Evolutionary conservation across 768 basidiomycete species (phyloP), one percentile per base, ranked within the genome.

Genomic region (Amanita rimosa): DNA sequence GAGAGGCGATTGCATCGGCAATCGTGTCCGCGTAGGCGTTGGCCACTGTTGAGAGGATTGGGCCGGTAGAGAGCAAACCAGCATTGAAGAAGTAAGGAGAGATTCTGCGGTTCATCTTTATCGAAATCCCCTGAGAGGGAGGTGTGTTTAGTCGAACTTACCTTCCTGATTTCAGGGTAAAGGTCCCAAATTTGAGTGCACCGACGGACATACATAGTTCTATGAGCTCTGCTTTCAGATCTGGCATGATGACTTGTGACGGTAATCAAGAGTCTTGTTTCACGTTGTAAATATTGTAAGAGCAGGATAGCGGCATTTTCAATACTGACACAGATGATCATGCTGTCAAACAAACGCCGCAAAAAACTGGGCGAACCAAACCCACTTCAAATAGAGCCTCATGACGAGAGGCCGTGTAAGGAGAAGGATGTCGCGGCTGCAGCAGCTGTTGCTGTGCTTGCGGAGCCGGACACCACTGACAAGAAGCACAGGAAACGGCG

Each of bases 1-100:
- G 29, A 2, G 64, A 54, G 10, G 60, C 49, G 29, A 71, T 66
- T 0, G 85, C 75, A 17, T 69, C 64, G 10, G 76, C 68, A 59
- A 97, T 87, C 10, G 87, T 84, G 1, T 81, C 66, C 2, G 95
- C 90, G 56, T 94, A 97, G 3, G 93, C 89, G 3, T 75, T 69
- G 7, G 91, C 81, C 40, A 95, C 69, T 2, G 81, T 72, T 29
- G 82, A 66, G 41, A 98, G 78, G 34, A 95, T 80, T 0, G 83
- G 78, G 0, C 93, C 92, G 2, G 83, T 81, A 62, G 81, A 87
- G 55, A 99, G 73, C 17, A 91, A 75, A 9, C 90, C 90, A 2
- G 93, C 92, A 59, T 97, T 97, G 74, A 97, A 93, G 65, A 97
- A 99, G 68, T 98, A 98, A 1, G 95, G 96, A 6, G 95, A 99